Evolutionary conservation across 768 basidiomycete species (phyloP), one percentile per base, ranked within the genome.

Genomic region (Tephrocybe sp.): DNA sequence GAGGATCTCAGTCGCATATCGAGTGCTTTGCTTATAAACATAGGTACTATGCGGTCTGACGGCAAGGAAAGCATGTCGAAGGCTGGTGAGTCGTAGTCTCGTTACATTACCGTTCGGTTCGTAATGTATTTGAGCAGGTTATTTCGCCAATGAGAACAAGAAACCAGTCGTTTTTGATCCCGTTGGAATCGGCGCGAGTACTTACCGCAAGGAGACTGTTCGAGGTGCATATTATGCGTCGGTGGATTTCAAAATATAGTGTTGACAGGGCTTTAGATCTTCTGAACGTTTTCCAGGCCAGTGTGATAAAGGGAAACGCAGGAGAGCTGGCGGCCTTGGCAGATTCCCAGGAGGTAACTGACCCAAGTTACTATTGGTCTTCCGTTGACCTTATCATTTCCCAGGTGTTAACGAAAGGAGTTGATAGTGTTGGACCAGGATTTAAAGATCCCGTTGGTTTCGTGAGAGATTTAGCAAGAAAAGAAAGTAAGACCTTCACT

Each of bases 231-330:
- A 15, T 34, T 13, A 5, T 32, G 44, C 26, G 3, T 2, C 26
- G 24, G 30, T 37, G n/a, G 32, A 22, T 22, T 13, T 16, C 13
- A 18, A 22, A 26, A 34, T 37, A 12, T 11, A n/a, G 32, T 9
- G 28, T 57, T 43, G 25, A 36, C n/a, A 25, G 39, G 1, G 21
- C 36, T 45, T 34, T 49, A 83, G 90, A 83, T 47, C 74, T 96
- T 11, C 68, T 96, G 16, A 72, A 86, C 50, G 68, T 71, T 19
- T 96, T 88, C 82, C 92, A 95, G 66, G 83, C 87, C 9, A 86
- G 87, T 15, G 88, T 96, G 18, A 94, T 98, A 68, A 98, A 98
- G 68, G 94, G 94, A 3, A 97, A 98, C 61, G 88, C 92, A 0
- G 90, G 81, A 13, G 95, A 98, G 69, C 83, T 98, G 18, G 92